These are phyloP conservation scores for Fusarium sororula DNA, from an alignment of 2,329 filamentous ascomycete species.

Conservation along the genomic window DNA sequence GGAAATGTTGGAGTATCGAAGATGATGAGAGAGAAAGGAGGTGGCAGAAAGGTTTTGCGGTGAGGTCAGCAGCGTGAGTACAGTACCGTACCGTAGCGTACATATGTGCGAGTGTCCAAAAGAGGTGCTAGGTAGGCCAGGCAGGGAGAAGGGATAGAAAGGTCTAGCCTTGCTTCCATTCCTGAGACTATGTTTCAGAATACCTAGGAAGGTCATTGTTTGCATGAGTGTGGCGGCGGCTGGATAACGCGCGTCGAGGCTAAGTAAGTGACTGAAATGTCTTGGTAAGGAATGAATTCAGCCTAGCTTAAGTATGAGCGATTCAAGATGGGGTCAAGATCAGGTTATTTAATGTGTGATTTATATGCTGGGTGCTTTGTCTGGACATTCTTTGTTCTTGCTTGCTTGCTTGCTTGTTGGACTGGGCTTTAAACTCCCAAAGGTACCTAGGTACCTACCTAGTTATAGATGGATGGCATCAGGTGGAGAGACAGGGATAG, in stretches of 20 bases:
- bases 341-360: neutral
- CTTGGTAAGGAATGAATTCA: conserved; percentile 26
- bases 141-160: conserved; percentile 7
- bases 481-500: neutral
- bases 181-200: conserved; percentile 31
- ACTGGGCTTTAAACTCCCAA: neutral
- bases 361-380: conserved; percentile 2
- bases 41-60: conserved; percentile 10
- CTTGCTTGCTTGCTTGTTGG: neutral
- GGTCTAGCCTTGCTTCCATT: conserved; percentile 13
- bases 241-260: conserved; percentile 30
- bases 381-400: conserved; percentile 11
- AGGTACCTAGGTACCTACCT: neutral
- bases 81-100: neutral
- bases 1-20: neutral
- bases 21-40: conserved; percentile 15
- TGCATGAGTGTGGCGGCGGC: conserved; percentile 20
- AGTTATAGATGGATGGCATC: neutral
- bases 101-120: neutral
- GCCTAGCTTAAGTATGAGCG: neutral
- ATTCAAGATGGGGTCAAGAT: neutral
- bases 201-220: conserved; percentile 3
- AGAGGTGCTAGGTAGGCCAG: neutral
- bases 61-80: neutral
- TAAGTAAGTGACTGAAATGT: conserved; percentile 10